Conservation (phyloP, 225 moss, liverwort and hornwort species). For the Polytrichum formosum region DNA sequence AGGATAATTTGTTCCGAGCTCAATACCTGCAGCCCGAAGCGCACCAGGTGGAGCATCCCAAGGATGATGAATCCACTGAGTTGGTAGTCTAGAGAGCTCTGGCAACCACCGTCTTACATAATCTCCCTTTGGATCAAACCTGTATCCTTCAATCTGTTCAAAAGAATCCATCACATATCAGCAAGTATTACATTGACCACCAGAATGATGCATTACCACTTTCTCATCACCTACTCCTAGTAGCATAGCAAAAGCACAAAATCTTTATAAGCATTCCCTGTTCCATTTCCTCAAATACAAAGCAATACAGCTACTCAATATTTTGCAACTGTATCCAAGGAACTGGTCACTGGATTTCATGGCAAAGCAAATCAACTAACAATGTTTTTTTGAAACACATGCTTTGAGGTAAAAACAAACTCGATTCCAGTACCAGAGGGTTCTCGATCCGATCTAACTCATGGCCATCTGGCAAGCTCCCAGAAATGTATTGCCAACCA, state of each 20-base stretch:
- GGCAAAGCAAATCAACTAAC: background rate
- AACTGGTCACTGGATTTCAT: background rate
- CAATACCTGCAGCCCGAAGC: slow-evolving; percentile 91
- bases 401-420: background rate
- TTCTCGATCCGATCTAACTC: slow-evolving; percentile 96
- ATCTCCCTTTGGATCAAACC: slow-evolving; percentile 91
- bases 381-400: background rate
- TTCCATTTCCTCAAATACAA: background rate
- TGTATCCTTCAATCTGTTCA: slow-evolving; percentile 86
- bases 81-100: slow-evolving; percentile 86
- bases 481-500: slow-evolving; percentile 98
- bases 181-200: background rate
- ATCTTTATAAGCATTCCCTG: no score
- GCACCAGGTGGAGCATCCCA: slow-evolving; percentile 92
- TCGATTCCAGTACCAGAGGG: slow-evolving; percentile 59
- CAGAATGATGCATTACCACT: background rate
- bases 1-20: slow-evolving; percentile 91
- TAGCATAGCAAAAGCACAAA: no score
- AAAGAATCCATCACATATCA: background rate
- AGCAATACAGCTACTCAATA: background rate
- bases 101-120: slow-evolving; percentile 97
- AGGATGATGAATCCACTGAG: slow-evolving; percentile 97
- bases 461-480: slow-evolving; percentile 96
- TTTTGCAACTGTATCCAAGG: background rate
- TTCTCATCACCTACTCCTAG: no score